Percentiles rank a stretch among this genome's conserved stretches.
phyloP scores from a whole-genome alignment of 192 early-diverging fungal species.

The Funneliformis geosporum region DNA sequence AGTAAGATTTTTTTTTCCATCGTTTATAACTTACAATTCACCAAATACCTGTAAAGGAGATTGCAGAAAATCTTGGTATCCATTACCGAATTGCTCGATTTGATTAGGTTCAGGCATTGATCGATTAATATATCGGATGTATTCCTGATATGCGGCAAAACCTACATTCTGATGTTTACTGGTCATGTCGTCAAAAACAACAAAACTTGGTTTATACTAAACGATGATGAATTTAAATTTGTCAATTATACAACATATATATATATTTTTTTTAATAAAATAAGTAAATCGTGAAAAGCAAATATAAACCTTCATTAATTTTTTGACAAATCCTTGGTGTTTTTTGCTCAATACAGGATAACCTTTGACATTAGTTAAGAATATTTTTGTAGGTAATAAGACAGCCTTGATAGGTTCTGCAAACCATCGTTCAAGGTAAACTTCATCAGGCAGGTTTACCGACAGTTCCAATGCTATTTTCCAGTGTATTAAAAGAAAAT shows the following conservation, averaged over 20 bases:
- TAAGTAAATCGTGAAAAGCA: constrained; percentile 35
- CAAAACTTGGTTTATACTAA: constrained; percentile 35
- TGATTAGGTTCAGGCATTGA: constrained; percentile 58
- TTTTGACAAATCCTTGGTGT: constrained; percentile 70
- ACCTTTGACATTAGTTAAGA: constrained; percentile 77
- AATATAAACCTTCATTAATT: constrained; percentile 44
- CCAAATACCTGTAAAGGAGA: constrained; percentile 62
- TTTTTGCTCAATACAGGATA: constrained; percentile 85
- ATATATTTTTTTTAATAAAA: not conserved
- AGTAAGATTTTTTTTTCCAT: not conserved
- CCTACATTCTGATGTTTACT: constrained; percentile 43
- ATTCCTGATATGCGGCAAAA: constrained; percentile 67
- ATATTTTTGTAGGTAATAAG: constrained; percentile 70
- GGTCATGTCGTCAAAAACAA: constrained; percentile 37
- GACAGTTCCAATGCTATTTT: constrained; percentile 61
- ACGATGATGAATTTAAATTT: not conserved
- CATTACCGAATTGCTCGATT: constrained; percentile 75
- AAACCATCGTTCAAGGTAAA: constrained; percentile 66
- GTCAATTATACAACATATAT: not conserved
- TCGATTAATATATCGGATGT: constrained; percentile 74
- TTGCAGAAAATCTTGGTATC: constrained; percentile 91
- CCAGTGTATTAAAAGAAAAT: constrained; percentile 5
- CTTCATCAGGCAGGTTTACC: constrained; percentile 49
- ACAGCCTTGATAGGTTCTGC: constrained; percentile 86
- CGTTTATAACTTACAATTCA: not conserved